Base-by-base conservation (phyloP, 306 rosid genomes). In the Quillaja saponaria region DNA sequence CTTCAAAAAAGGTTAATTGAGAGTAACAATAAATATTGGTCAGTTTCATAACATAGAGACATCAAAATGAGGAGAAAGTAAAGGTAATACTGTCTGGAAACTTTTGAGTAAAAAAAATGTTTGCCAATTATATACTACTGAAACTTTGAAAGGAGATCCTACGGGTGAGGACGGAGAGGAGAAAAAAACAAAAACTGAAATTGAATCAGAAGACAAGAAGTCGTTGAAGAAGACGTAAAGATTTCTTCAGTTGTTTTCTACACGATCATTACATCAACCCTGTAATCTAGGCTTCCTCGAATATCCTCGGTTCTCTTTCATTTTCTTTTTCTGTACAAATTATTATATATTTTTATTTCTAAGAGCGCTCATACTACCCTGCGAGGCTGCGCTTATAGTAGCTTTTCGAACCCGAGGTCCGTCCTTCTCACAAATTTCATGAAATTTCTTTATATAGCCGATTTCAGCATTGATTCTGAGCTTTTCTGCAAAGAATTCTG, bases 261-360 rank as follows among this genome's bases (percentile, higher is more conserved):
- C 34, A 2, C 37, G 64, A 56, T 74, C 71, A 12, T 28, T 56
- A 21, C 47, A 17, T 48, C 34, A 20, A 55, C 40, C 65, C 80
- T 71, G 65, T 81, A 78, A 75, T 71, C 83, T 82, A 82, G 83
- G 87, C 79, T 78, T 78, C 71, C 11, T 41, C 25, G 52, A 76
- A 75, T 59, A 68, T 73, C 67, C 77, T 13, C 0, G 15, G 3
- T 25, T 58, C 4, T 37, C 10, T 55, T 47, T 38, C 4, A 18
- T 33, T 58, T 38, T 37, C 31, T 40, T 66, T 25, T 7, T 7
- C 33, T 5, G 16, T 8, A 37, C 9, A 51, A 25, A 7, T 12
- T 19, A 20, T 0, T 10, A 50, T 25, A n/a, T 64, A 64, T 59
- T 39, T 0, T 14, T 20, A n/a, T 10, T 55, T 35, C 35, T 19